Evolutionary conservation across 805 yeast genomes (phyloP).

Genomic region (Spathaspora passalidarum): DNA sequence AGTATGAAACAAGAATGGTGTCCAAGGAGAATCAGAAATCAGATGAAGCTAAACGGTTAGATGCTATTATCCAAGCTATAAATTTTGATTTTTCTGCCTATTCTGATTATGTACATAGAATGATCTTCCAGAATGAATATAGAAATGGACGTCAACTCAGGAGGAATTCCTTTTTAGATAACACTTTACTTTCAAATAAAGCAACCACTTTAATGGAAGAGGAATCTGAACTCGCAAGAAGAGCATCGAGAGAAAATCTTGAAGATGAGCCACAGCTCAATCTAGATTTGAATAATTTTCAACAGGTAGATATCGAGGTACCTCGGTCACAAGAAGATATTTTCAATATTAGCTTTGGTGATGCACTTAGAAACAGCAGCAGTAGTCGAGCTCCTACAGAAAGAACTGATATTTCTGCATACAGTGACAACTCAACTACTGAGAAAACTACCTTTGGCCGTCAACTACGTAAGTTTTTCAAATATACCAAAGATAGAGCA

Average conservation of each 20-base stretch:
- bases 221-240: slow-evolving; percentile 5
- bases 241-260: background rate
- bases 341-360: background rate
- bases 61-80: background rate
- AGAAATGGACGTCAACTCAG: background rate
- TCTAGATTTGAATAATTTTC: background rate
- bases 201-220: background rate
- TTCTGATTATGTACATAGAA: background rate
- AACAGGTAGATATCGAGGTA: background rate
- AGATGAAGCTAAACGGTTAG: background rate
- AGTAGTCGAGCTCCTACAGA: background rate
- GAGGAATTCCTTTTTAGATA: background rate
- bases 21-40: background rate
- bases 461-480: slow-evolving; percentile 3
- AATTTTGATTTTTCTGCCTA: background rate
- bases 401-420: background rate
- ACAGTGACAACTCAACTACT: background rate
- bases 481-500: slow-evolving; percentile 2
- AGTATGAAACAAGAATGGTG: slow-evolving; percentile 2
- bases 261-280: background rate
- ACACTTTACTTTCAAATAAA: background rate
- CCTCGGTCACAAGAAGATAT: background rate
- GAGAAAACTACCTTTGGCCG: background rate
- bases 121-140: background rate
- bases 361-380: background rate